Evolutionary conservation across 2,329 filamentous ascomycete genomes (phyloP).

Genomic region (Claviceps africana): DNA sequence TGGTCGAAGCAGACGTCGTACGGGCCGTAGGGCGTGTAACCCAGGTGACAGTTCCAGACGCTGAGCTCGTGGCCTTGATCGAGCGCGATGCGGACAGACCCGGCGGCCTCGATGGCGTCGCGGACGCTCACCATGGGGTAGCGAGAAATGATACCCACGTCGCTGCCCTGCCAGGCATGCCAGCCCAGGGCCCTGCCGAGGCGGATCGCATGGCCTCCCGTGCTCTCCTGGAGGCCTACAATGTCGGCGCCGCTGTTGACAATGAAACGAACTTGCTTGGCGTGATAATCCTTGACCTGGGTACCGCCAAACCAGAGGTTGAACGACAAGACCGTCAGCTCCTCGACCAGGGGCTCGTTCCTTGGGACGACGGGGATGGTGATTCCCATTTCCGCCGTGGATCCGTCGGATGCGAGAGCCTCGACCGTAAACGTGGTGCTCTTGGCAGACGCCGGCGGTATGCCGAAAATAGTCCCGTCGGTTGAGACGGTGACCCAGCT

Average conservation of each 20-base stretch:
- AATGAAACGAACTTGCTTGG: slow-evolving; percentile 25
- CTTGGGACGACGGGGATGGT: slow-evolving; percentile 18
- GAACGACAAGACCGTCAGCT: slow-evolving; percentile 22
- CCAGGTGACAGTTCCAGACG: slow-evolving; percentile 23
- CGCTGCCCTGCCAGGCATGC: slow-evolving; percentile 20
- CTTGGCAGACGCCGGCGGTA: slow-evolving; percentile 11
- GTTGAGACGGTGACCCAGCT: slow-evolving; percentile 20
- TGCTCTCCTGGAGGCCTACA: slow-evolving; percentile 24
- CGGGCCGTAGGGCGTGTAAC: slow-evolving; percentile 26
- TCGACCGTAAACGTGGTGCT: slow-evolving; percentile 15
- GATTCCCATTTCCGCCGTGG: slow-evolving; percentile 15
- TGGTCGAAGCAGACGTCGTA: slow-evolving; percentile 29
- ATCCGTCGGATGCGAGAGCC: slow-evolving; percentile 14
- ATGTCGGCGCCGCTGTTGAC: slow-evolving; percentile 18
- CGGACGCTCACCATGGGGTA: slow-evolving; percentile 22
- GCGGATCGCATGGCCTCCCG: slow-evolving; percentile 15
- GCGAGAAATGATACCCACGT: slow-evolving; percentile 21
- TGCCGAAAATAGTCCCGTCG: slow-evolving; percentile 23
- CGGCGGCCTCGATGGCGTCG: slow-evolving; percentile 14
- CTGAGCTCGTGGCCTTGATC: slow-evolving; percentile 18
- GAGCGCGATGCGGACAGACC: slow-evolving; percentile 20
- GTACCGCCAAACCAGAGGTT: slow-evolving; percentile 28
- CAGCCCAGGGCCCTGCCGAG: slow-evolving; percentile 24
- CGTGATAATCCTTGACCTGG: slow-evolving; percentile 22
- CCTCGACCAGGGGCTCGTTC: slow-evolving; percentile 16